Evolutionary conservation across 768 basidiomycete species (phyloP).

Genomic region (Phylloporus sp.): DNA sequence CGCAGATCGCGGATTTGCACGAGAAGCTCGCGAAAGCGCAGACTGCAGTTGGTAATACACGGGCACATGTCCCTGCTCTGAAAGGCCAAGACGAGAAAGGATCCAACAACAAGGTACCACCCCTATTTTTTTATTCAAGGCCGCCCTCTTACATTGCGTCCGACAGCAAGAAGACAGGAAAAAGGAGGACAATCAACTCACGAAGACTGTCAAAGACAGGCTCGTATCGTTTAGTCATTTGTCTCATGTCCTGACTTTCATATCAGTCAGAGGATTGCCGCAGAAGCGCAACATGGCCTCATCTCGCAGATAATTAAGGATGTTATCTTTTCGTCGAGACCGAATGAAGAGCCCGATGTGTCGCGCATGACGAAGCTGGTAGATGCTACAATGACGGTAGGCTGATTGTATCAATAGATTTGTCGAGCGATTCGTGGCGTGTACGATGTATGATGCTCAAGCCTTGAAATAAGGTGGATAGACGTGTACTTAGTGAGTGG

Average conservation of each 20-base stretch:
- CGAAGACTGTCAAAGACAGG: conserved; percentile 92
- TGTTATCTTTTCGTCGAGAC: conserved; percentile 71
- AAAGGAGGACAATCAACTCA: conserved; percentile 83
- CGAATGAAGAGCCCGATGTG: conserved; percentile 23
- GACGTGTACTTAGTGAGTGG: background rate
- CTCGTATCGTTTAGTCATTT: conserved; percentile 28
- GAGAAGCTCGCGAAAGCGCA: conserved; percentile 83
- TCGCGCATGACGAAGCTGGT: conserved; percentile 28
- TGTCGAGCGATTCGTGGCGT: background rate
- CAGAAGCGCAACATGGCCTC: conserved; percentile 90
- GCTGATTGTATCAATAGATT: conserved; percentile 12
- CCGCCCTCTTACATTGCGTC: background rate
- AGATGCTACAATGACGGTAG: conserved; percentile 36
- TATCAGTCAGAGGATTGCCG: conserved; percentile 77
- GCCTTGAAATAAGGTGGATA: background rate
- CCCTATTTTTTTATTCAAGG: background rate
- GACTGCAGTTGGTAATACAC: conserved; percentile 50
- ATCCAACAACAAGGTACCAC: conserved; percentile 38
- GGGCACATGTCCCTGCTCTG: conserved; percentile 49
- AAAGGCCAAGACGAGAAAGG: conserved; percentile 50
- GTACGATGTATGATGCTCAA: background rate
- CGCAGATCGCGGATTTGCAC: conserved; percentile 85
- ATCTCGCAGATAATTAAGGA: conserved; percentile 94
- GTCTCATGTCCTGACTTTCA: background rate
- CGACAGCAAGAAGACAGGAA: conserved; percentile 60